phyloP scores from a whole-genome alignment of 2,329 filamentous ascomycete species.

The Neophaeococcomyces mojaviensis region DNA sequence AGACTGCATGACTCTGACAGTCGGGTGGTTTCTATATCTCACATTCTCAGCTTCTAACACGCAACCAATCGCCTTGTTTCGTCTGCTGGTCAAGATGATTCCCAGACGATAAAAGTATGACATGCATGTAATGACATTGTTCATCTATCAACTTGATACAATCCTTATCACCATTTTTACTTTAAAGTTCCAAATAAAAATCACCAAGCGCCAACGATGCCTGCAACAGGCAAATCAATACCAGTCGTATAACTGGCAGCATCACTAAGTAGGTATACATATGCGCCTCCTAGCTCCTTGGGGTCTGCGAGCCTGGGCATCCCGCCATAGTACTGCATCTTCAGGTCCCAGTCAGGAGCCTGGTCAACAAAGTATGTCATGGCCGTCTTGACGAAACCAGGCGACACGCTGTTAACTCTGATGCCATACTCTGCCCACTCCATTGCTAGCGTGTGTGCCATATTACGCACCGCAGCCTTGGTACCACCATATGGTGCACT shows the following conservation, averaged over 20 bases:
- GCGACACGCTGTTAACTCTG: slow-evolving; percentile 17
- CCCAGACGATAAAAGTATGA: no score
- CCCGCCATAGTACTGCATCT: slow-evolving; percentile 53
- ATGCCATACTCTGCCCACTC: slow-evolving; percentile 20
- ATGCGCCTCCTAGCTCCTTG: slow-evolving; percentile 49
- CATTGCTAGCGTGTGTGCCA: slow-evolving; percentile 54
- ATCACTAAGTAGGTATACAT: slow-evolving; percentile 51
- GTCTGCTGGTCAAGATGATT: no score
- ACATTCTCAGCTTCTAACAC: no score
- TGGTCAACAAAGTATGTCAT: slow-evolving; percentile 46
- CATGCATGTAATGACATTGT: no score
- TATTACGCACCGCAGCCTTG: slow-evolving; percentile 58
- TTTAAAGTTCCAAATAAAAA: no score
- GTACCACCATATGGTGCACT: slow-evolving; percentile 30
- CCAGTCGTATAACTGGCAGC: slow-evolving; percentile 31
- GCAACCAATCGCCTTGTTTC: no score
- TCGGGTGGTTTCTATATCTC: no score
- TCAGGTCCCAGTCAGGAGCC: slow-evolving; percentile 48
- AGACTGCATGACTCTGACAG: no score
- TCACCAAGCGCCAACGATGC: slow-evolving; percentile 28
- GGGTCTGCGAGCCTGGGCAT: slow-evolving; percentile 49
- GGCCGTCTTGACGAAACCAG: slow-evolving; percentile 25
- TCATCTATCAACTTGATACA: no score
- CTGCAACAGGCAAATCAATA: slow-evolving; percentile 33
- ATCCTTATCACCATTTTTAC: no score